Evolutionary conservation across 768 basidiomycete species (phyloP).

Genomic region (Strobilomyces dryophilus): DNA sequence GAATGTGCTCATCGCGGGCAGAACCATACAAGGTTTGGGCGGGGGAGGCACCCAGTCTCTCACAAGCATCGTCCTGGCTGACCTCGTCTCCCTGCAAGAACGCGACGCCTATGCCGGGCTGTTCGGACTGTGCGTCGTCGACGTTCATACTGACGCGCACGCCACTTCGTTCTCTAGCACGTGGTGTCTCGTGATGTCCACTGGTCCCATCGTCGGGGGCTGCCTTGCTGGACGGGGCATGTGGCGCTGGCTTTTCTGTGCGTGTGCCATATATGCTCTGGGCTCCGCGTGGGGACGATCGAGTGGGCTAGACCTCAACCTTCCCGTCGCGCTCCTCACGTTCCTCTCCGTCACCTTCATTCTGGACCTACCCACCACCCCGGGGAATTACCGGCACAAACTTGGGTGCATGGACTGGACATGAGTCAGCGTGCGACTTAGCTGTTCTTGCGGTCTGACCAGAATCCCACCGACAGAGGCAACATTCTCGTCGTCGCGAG

Average conservation of each 20-base stretch:
- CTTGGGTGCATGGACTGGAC: constrained; percentile 36
- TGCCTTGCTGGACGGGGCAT: constrained; percentile 29
- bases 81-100: constrained; percentile 40
- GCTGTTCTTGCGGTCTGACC: not conserved
- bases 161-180: constrained; percentile 10
- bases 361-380: constrained; percentile 32
- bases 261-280: not conserved
- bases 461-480: constrained; percentile 23
- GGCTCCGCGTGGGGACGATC: not conserved
- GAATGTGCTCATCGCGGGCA: constrained; percentile 21
- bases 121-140: constrained; percentile 10
- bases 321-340: constrained; percentile 32
- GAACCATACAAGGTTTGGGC: constrained; percentile 33
- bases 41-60: constrained; percentile 34
- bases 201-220: constrained; percentile 36
- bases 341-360: constrained; percentile 21
- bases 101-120: constrained; percentile 35
- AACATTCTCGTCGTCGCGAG: constrained; percentile 32
- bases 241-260: constrained; percentile 46
- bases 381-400: constrained; percentile 30
- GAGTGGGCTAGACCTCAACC: constrained; percentile 33
- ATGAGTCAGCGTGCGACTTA: constrained; percentile 18
- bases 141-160: not conserved
- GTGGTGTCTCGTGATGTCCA: constrained; percentile 31
- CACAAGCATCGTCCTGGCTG: constrained; percentile 38